Base-by-base conservation (phyloP, 352 stramenopile genomes). In the Aphanomyces cochlioides region DNA sequence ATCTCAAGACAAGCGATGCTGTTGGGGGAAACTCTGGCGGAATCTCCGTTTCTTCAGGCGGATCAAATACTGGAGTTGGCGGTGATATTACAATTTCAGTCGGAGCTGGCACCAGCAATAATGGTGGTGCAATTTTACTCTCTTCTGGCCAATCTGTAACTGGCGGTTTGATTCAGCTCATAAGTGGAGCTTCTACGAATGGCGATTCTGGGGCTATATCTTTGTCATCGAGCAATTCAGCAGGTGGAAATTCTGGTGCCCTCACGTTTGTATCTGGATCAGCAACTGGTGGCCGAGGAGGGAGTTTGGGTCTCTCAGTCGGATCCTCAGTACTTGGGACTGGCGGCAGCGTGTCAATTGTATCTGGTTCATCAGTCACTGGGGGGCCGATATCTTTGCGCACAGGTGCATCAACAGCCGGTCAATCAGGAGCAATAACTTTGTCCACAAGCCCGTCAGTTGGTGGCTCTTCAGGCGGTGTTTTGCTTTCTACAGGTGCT, bases 51-150 rank as follows among this genome's bases (percentile, higher is more conserved):
- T 56, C 43, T 8, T 77, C 78, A 37, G 75, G 69, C 1, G 60
- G 39, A 10, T 64, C 70, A 38, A 66, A 4, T 37, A 61, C 56
- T 13, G 78, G 75, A 3, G 65, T 63, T 48, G 73, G 61, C 64
- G 78, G 76, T 6, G 60, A 54, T 1, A 80, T 84, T 36, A 66
- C 53, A 10, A 37, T 40, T 4, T 15, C 19, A 2, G 41, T 41
- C 7, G 59, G 84, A 39, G 82, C 81, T 34, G 74, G 72, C 65
- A 76, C 74, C 34, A 79, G 73, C 47, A 81, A 80, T 19, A 90
- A 15, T 50, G 57, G 85, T 72, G 85, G 84, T 38, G 69, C 43
- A 15, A 73, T 86, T 28, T 83, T n/a, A 41, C 34, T 89, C 43
- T 85, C 72, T 48, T 83, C 77, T 48, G 57, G 57, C 10, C 54